A percentile compares a stretch with the other conserved stretches of the same genome.
These are phyloP conservation scores for Phialocephala subalpina DNA, from an alignment of 2,329 filamentous ascomycete genomes.

Conservation along the genomic window DNA sequence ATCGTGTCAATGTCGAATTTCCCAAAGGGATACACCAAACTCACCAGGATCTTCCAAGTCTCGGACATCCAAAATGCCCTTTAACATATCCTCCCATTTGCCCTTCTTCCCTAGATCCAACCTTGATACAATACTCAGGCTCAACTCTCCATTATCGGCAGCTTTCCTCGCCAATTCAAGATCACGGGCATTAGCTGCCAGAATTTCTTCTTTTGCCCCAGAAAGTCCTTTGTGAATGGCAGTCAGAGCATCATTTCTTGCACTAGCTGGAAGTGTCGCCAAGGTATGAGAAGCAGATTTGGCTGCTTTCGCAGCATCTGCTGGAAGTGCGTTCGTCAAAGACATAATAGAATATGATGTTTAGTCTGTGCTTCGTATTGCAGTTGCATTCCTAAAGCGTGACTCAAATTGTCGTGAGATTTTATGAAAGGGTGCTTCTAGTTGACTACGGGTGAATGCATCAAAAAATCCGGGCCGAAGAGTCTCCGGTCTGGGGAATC, in stretches of 20 bases:
- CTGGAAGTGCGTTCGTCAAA: slow-evolving; percentile 83
- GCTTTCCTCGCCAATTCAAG: slow-evolving; percentile 77
- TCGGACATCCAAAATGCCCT: slow-evolving; percentile 90
- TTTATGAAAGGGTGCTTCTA: slow-evolving; percentile 25
- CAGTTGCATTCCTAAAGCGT: slow-evolving; percentile 8
- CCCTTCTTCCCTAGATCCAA: slow-evolving; percentile 86
- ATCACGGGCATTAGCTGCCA: slow-evolving; percentile 87
- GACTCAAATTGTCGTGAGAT: slow-evolving; percentile 21
- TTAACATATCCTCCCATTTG: slow-evolving; percentile 98
- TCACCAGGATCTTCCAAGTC: slow-evolving; percentile 84
- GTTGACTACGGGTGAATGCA: slow-evolving; percentile 4
- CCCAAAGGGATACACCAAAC: slow-evolving; percentile 8
- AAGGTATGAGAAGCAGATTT: slow-evolving; percentile 84
- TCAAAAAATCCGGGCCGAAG: slow-evolving; percentile 17
- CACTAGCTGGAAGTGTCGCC: slow-evolving; percentile 77
- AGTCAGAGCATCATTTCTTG: slow-evolving; percentile 85
- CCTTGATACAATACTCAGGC: slow-evolving; percentile 84
- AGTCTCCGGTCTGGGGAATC: slow-evolving; percentile 22
- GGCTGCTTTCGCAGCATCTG: slow-evolving; percentile 79
- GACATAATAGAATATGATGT: slow-evolving; percentile 68
- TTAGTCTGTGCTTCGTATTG: slow-evolving; percentile 13
- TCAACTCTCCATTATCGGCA: slow-evolving; percentile 78
- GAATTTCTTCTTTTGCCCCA: slow-evolving; percentile 74
- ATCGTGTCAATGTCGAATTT: slow-evolving; percentile 24
- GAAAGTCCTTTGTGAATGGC: slow-evolving; percentile 82